phyloP scores from a whole-genome alignment of 768 basidiomycete genomes.

The Tylopilus plumbeoviolaceoides region DNA sequence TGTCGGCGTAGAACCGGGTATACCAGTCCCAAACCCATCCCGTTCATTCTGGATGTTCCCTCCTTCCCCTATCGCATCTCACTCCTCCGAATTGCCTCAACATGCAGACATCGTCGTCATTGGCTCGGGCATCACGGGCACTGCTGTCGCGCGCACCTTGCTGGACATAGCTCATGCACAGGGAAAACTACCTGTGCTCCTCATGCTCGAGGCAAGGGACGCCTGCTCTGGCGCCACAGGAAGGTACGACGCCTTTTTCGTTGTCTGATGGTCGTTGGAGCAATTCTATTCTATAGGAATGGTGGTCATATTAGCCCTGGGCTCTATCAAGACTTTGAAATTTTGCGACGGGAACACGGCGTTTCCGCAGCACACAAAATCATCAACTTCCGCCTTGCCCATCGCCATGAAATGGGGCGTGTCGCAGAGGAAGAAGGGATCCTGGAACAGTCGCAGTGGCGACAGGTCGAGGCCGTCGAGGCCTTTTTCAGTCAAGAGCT shows the following conservation, averaged over 20 bases:
- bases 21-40: conserved; percentile 54
- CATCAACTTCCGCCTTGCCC: conserved; percentile 58
- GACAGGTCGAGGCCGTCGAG: conserved; percentile 56
- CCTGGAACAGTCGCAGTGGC: conserved; percentile 50
- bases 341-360: conserved; percentile 46
- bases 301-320: conserved; percentile 65
- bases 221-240: conserved; percentile 73
- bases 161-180: conserved; percentile 34
- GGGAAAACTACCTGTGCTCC: conserved; percentile 38
- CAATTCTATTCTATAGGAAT: conserved; percentile 40
- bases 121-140: conserved; percentile 76
- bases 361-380: conserved; percentile 44
- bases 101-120: conserved; percentile 67
- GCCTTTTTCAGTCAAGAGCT: conserved; percentile 43
- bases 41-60: conserved; percentile 64
- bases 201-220: conserved; percentile 81
- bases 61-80: conserved; percentile 44
- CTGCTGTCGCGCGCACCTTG: conserved; percentile 53
- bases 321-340: conserved; percentile 54
- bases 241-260: conserved; percentile 39
- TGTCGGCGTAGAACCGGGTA: conserved; percentile 44
- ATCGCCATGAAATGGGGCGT: conserved; percentile 44
- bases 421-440: conserved; percentile 54
- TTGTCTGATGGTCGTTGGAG: background rate
- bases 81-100: conserved; percentile 23